Base-by-base conservation (phyloP, 2,329 filamentous ascomycete genomes). In the Annulohypoxylon truncatum region DNA sequence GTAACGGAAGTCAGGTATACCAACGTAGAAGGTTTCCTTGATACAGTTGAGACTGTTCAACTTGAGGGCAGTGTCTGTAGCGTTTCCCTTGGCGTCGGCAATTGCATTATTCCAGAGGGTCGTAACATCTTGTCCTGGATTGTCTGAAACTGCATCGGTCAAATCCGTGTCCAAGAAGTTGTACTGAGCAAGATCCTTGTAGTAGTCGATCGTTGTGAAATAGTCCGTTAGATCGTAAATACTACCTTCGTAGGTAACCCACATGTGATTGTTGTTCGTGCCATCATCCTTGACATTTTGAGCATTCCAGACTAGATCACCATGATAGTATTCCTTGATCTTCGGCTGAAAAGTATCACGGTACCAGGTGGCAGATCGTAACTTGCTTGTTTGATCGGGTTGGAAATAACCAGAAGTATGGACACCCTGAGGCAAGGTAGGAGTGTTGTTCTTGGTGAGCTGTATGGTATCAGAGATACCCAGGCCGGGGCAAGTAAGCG, bases 181-280 rank as follows among this genome's bases (percentile, higher is more conserved):
- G 80, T 92, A 96, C 0, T 77, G 75, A 0, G 79, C 74, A 4
- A 83, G 72, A 58, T 89, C 82, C 70, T 89, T 84, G 74, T 85
- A 82, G 18, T 83, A 70, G 7, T 90, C 81, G 42, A 89, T 80
- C 0, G 94, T 97, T 75, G 93, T 84, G 79, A 94, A 95, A 80
- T 99, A 99, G 77, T 98, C 88, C 0, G 93, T 97, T 57, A 99
- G 80, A 77, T 99, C 96, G 76, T 96, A 98, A 18, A 99, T 84
- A 54, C 85, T 86, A 57, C 89, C 84, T 28, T 93, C 84, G 66
- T 97, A 88, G 58, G 92, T 90, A 68, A 92, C 90, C 94, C 96
- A 98, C 75, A 87, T 86, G 72, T 92, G 90, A 57, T 88, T 84
- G 13, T 89, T 80, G 31, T 91, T 80, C 26, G 87, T 76, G 18